Evolutionary conservation across 2,329 filamentous ascomycete species (phyloP), one percentile per base, ranked within the genome.

Genomic region (Hypoxylon sp.): DNA sequence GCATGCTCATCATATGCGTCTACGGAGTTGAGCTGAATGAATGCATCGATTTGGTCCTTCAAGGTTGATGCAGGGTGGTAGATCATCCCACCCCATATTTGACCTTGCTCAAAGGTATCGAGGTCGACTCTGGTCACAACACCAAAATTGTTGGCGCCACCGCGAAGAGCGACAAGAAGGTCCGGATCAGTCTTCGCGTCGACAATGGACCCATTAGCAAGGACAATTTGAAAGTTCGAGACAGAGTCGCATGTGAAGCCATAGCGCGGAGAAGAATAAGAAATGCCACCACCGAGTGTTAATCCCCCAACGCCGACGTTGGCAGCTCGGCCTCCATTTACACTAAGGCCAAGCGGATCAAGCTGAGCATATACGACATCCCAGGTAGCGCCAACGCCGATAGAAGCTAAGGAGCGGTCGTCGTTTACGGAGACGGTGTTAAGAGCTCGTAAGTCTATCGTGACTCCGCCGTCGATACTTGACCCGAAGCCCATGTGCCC

Each of bases 181-280:
- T 17, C 57, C 6, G 20, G 43, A n/a, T 55, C 43, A 28, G 20
- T 20, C 1, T 39, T 22, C 1, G 50, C 11, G 24, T 54, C 50
- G 1, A 85, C 74, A 11, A 85, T 74, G 0, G 71, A 62, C 0
- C 84, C 83, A 10, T 78, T 75, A 0, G 80, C 79, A 0, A 84
- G 74, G 0, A 87, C 83, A 7, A 87, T 75, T 64, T 85, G 75
- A 50, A 76, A 84, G 26, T 76, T 78, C 28, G 70, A 67, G 10
- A 84, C 77, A 15, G 78, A 81, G 68, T 85, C 82, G 57, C 79
- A 82, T 6, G 77, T 79, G 71, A 79, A 82, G 3, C 85, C 84
- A 24, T 79, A 72, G 0, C 72, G 73, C 0, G 78, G 77, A 2
- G 79, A 77, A 68, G 84, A 81, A 73, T 78, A 85, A 0, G 81